Evolutionary conservation across 305 asterid species (phyloP).

Genomic region (Solanum chacoense): DNA sequence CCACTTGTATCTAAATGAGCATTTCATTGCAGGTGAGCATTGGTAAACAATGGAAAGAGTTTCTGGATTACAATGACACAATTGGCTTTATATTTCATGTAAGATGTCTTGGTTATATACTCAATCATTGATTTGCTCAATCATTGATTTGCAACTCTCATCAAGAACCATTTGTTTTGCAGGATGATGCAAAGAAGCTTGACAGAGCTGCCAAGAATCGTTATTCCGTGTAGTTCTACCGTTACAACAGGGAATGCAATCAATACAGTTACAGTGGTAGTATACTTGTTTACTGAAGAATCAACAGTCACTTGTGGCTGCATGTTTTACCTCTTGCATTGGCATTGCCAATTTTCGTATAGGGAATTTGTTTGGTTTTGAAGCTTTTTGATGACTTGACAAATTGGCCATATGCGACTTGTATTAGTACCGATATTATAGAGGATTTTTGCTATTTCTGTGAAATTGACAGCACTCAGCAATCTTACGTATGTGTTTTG

Average conservation of each 20-base stretch:
- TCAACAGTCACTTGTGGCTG: not conserved
- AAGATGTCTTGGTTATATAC: slow-evolving; percentile 8
- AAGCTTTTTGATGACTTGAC: not conserved
- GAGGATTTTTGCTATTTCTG: not conserved
- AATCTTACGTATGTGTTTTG: not conserved
- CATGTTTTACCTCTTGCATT: not conserved
- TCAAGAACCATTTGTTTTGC: slow-evolving; percentile 11
- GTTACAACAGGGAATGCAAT: not conserved
- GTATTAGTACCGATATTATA: not conserved
- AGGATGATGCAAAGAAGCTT: slow-evolving; percentile 71
- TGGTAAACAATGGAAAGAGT: slow-evolving; percentile 86
- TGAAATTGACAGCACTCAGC: not conserved
- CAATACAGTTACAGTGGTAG: not conserved
- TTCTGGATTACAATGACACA: slow-evolving; percentile 63
- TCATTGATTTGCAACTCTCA: not conserved
- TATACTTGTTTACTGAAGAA: not conserved
- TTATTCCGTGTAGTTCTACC: slow-evolving; percentile 28
- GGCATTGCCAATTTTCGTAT: not conserved
- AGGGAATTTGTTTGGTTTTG: not conserved
- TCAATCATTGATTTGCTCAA: not conserved
- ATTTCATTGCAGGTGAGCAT: slow-evolving; percentile 56
- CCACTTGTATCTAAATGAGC: not conserved
- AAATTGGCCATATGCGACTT: not conserved
- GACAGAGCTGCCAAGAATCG: slow-evolving; percentile 58
- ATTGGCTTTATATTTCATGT: slow-evolving; percentile 80